Conservation (phyloP, 116 monocot genomes). For the Zostera marina region DNA sequence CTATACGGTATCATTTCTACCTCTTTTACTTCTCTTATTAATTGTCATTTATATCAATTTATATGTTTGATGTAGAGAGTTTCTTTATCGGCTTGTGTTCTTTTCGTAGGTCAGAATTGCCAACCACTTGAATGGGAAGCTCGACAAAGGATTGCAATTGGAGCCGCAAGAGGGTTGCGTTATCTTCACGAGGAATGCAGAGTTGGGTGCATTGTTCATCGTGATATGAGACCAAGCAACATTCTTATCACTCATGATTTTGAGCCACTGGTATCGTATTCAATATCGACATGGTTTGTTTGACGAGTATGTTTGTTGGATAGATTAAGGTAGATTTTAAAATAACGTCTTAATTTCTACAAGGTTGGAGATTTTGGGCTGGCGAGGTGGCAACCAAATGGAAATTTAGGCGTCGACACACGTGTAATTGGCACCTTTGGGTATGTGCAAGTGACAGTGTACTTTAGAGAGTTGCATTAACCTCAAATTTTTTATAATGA, state of each 20-base stretch:
- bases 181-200: slow-evolving; percentile 92
- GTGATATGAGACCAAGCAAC: slow-evolving; percentile 87
- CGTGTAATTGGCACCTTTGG: slow-evolving; percentile 83
- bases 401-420: slow-evolving; percentile 61
- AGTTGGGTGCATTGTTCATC: slow-evolving; percentile 80
- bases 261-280: slow-evolving; percentile 54
- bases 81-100: background rate
- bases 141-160: slow-evolving; percentile 80
- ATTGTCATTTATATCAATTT: background rate
- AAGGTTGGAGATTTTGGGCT: slow-evolving; percentile 91
- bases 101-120: slow-evolving; percentile 27
- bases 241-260: slow-evolving; percentile 92
- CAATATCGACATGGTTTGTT: background rate
- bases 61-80: too few species aligned
- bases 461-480: background rate
- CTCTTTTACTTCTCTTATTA: background rate
- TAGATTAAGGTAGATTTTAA: too few species aligned
- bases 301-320: too few species aligned
- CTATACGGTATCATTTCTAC: slow-evolving; percentile 46
- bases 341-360: background rate
- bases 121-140: slow-evolving; percentile 63
- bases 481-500: background rate
- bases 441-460: slow-evolving; percentile 13
- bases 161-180: slow-evolving; percentile 73
- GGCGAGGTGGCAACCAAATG: slow-evolving; percentile 79